Conservation (phyloP, 441 rosid genomes). For the Pelargonium australe region DNA sequence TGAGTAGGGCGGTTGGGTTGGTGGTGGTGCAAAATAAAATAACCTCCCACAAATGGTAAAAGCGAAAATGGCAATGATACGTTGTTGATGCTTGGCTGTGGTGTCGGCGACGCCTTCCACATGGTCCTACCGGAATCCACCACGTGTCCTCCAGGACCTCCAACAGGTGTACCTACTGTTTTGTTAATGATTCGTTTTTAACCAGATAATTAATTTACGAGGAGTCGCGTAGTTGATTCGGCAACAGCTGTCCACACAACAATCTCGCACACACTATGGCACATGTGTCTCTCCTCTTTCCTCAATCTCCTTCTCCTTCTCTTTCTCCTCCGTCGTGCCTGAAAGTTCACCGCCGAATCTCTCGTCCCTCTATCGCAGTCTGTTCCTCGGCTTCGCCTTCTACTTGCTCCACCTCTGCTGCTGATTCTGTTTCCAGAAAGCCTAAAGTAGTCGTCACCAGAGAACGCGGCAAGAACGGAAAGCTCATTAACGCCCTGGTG, state of each 20-base stretch:
- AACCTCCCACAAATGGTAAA: too few species aligned
- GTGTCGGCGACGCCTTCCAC: neutral
- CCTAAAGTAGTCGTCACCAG: constrained; percentile 3
- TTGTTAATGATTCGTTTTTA: too few species aligned
- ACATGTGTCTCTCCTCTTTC: neutral
- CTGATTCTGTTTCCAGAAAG: neutral
- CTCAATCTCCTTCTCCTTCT: too few species aligned
- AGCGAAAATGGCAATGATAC: too few species aligned
- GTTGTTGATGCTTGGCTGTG: too few species aligned
- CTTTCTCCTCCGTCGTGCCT: neutral
- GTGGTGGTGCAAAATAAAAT: too few species aligned
- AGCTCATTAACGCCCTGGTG: neutral
- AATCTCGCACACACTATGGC: neutral
- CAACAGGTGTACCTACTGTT: neutral
- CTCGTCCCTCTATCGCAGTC: neutral
- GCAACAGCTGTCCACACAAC: too few species aligned
- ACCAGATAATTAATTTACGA: neutral
- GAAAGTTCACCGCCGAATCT: neutral
- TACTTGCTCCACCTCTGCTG: too few species aligned
- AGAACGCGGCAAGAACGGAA: constrained; percentile 8
- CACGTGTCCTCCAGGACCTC: neutral
- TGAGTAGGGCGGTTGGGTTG: too few species aligned
- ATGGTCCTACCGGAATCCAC: neutral
- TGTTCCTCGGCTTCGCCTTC: too few species aligned
- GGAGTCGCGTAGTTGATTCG: neutral